Evolutionary conservation across 768 basidiomycete species (phyloP).

Genomic region (Suillus placidus): DNA sequence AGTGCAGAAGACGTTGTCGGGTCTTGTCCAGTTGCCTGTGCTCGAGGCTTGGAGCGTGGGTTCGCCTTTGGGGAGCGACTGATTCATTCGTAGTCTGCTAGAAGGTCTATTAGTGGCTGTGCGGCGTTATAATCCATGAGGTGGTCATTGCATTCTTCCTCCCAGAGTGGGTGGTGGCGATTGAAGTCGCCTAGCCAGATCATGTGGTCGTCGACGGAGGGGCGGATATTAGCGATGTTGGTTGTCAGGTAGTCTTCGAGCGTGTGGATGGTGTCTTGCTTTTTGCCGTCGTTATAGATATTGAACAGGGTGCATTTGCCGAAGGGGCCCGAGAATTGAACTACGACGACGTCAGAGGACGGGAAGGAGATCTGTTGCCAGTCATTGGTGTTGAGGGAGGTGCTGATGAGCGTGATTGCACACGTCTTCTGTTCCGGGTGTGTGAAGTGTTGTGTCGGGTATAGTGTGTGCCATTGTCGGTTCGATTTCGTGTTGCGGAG

Average conservation of each 20-base stretch:
- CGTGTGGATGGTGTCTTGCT: neutral
- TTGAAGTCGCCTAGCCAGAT: neutral
- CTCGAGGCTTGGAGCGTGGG: neutral
- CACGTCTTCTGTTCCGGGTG: neutral
- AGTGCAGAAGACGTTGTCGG: neutral
- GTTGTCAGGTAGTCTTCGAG: too few relatives aligned
- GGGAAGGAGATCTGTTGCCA: neutral
- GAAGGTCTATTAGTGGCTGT: neutral
- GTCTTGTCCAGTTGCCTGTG: neutral
- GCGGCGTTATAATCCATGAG: neutral
- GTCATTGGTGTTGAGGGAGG: neutral
- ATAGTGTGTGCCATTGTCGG: neutral
- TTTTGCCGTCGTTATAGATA: too few relatives aligned
- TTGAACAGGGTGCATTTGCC: too few relatives aligned
- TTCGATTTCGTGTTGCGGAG: neutral
- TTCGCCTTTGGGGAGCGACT: neutral
- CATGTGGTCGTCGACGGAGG: neutral
- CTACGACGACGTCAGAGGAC: neutral
- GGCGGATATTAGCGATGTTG: neutral
- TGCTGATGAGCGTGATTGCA: fast-evolving
- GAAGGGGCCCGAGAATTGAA: too few relatives aligned
- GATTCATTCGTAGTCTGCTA: neutral
- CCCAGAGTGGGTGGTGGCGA: neutral
- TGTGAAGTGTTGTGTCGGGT: neutral
- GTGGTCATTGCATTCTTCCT: neutral